These are phyloP conservation scores for Tilletia walkeri DNA, from an alignment of 1,284 basidiomycete genomes.

Conservation along the genomic window DNA sequence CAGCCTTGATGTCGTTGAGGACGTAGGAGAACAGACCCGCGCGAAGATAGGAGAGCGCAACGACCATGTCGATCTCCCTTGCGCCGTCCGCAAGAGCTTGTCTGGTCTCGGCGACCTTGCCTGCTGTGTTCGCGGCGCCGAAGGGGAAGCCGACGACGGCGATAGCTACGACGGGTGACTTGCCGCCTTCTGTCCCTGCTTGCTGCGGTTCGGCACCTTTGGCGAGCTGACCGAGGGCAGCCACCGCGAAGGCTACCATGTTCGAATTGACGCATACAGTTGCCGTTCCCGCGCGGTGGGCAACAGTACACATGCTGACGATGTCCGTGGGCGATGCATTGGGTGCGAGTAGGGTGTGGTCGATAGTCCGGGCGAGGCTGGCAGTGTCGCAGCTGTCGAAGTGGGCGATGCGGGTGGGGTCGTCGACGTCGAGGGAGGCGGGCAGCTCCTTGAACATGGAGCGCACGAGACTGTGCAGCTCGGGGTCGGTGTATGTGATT, in stretches of 20 bases:
- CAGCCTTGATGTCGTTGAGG: conserved; percentile 35
- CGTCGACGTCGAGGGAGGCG: neutral
- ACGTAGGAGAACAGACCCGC: conserved; percentile 30
- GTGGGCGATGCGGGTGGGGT: neutral
- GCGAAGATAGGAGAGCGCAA: conserved; percentile 11
- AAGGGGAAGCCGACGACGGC: conserved; percentile 40
- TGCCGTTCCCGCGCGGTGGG: conserved; percentile 32
- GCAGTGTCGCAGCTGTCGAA: neutral
- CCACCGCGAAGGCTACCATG: conserved; percentile 59
- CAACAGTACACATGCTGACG: conserved; percentile 31
- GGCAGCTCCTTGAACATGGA: conserved; percentile 13
- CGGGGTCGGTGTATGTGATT: neutral
- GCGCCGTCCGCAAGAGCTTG: conserved; percentile 36
- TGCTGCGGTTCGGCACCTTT: neutral
- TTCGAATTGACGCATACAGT: conserved; percentile 48
- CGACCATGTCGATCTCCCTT: conserved; percentile 47
- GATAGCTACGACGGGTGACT: conserved; percentile 29
- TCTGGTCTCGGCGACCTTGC: conserved; percentile 38
- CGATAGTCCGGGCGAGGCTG: conserved; percentile 26
- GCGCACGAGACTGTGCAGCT: conserved; percentile 15
- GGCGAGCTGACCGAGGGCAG: conserved; percentile 55
- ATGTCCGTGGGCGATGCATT: conserved; percentile 35
- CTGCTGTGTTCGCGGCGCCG: conserved; percentile 32
- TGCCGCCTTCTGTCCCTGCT: neutral
- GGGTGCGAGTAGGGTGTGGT: conserved; percentile 50